Evolutionary conservation across 176 grass and related monocot genomes (phyloP).

Genomic region (Thalia dealbata): DNA sequence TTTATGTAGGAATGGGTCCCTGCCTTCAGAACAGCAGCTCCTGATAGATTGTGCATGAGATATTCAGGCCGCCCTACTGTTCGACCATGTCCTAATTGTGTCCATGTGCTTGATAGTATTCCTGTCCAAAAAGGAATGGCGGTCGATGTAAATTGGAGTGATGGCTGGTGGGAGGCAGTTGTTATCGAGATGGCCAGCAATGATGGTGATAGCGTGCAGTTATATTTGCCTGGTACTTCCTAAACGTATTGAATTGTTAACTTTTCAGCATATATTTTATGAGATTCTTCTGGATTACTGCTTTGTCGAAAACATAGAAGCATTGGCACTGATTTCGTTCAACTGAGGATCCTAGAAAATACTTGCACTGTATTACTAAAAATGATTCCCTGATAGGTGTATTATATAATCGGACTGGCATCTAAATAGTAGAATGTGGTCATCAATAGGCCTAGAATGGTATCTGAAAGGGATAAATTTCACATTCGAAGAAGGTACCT

Average conservation of each 20-base stretch:
- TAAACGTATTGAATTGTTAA: background rate
- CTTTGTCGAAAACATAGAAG: background rate
- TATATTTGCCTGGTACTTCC: constrained; percentile 42
- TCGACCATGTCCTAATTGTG: constrained; percentile 50
- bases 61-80: constrained; percentile 44
- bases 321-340: background rate
- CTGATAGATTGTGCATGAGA: constrained; percentile 73
- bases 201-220: constrained; percentile 37
- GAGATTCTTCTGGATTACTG: background rate
- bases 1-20: constrained; percentile 54
- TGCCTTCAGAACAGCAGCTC: constrained; percentile 56
- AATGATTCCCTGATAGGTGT: no score
- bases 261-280: background rate
- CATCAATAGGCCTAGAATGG: no score
- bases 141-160: constrained; percentile 69
- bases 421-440: background rate
- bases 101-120: background rate
- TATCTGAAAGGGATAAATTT: no score
- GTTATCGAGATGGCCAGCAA: constrained; percentile 34
- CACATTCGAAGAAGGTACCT: no score
- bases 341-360: background rate
- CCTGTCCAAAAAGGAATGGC: constrained; percentile 52
- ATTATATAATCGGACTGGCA: no score
- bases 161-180: constrained; percentile 97
- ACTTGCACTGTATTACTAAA: no score